Conservation (phyloP, 2,329 filamentous ascomycete genomes). For the Phyllachora maydis region DNA sequence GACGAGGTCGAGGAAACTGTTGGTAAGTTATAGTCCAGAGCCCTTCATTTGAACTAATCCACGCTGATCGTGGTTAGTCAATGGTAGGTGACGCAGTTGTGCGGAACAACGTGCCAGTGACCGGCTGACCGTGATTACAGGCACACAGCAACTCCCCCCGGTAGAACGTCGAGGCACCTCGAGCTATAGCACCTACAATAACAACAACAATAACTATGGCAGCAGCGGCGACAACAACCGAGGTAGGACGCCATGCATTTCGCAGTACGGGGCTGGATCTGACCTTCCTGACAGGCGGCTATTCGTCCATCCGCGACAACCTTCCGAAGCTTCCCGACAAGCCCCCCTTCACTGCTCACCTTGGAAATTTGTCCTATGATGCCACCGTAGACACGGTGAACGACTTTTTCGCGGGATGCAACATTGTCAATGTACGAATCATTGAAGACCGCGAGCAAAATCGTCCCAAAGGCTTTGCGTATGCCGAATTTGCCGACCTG, state of each 20-base stretch:
- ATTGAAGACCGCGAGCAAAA: slow-evolving; percentile 90
- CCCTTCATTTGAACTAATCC: too few relatives aligned
- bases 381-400: slow-evolving; percentile 65
- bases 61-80: too few relatives aligned
- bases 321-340: slow-evolving; percentile 67
- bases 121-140: slow-evolving; percentile 6
- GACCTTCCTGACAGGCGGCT: too few relatives aligned
- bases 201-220: slow-evolving; percentile 1
- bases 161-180: slow-evolving; percentile 20
- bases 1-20: slow-evolving; percentile 92
- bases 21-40: slow-evolving; percentile 45
- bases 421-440: slow-evolving; percentile 79
- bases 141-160: slow-evolving; percentile 34
- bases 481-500: slow-evolving; percentile 76
- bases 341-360: slow-evolving; percentile 86
- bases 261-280: too few relatives aligned
- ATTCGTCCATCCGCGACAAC: slow-evolving; percentile 43
- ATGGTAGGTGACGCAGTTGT: too few relatives aligned
- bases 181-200: slow-evolving; percentile 7
- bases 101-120: too few relatives aligned
- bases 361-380: slow-evolving; percentile 94
- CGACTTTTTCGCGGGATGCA: slow-evolving; percentile 70
- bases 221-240: slow-evolving; percentile 19
- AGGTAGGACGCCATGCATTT: too few relatives aligned
- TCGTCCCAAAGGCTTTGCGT: slow-evolving; percentile 94